Conservation (phyloP, 176 grass and related monocot genomes). For the barley (Hordeum vulgare) region MorexV3_pseudomolecules_assembly NC_058523.1:42347215-42347714, state of each 20-base stretch:
- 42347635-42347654: not conserved
- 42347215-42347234: too few relatives aligned
- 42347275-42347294: too few relatives aligned
- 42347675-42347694: too few relatives aligned
- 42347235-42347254: too few relatives aligned
- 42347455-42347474: constrained; percentile 52
- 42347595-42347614: constrained; percentile 85
- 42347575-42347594: constrained; percentile 94
- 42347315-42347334: too few relatives aligned
- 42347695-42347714: too few relatives aligned
- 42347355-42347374: not conserved
- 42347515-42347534: constrained; percentile 96
- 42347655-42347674: not conserved
- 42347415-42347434: not conserved
- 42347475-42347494: constrained; percentile 90
- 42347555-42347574: constrained; percentile 78
- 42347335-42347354: too few relatives aligned
- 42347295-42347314: too few relatives aligned
- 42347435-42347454: constrained; percentile 23
- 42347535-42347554: constrained; percentile 64
- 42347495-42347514: constrained; percentile 75
- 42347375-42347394: not conserved
- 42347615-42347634: not conserved
- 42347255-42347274: too few relatives aligned
- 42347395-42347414: not conserved